Percentiles rank a stretch among this genome's conserved stretches.
Evolutionary conservation across 2,329 filamentous ascomycete species (phyloP).

Genomic region (Fusarium beomiforme): DNA sequence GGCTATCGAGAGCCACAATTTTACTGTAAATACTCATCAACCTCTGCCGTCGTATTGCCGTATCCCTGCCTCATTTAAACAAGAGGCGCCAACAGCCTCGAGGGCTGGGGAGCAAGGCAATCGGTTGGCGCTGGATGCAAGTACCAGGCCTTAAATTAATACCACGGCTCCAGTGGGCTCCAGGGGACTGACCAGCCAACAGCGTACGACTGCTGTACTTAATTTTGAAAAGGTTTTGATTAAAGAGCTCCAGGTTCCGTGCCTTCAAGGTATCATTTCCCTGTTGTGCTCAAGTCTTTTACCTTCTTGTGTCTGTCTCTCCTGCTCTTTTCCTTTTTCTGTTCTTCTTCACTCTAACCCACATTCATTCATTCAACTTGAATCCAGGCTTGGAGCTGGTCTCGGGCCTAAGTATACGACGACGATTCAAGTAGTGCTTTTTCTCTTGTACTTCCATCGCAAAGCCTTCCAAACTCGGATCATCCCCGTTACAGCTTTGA

Average conservation of each 20-base stretch:
- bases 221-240: conserved; percentile 22
- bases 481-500: background rate
- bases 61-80: conserved; percentile 42
- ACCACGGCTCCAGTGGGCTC: conserved; percentile 6
- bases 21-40: conserved; percentile 19
- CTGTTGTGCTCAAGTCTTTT: conserved; percentile 13
- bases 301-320: conserved; percentile 9
- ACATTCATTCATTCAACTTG: conserved; percentile 21
- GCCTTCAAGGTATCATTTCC: conserved; percentile 25
- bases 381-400: conserved; percentile 34
- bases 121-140: conserved; percentile 30
- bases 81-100: conserved; percentile 34
- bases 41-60: conserved; percentile 27
- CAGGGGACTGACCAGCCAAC: conserved; percentile 26
- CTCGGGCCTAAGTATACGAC: conserved; percentile 30
- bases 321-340: background rate
- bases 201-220: conserved; percentile 27
- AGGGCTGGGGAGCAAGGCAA: conserved; percentile 30
- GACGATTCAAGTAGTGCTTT: conserved; percentile 9
- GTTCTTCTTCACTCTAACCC: conserved; percentile 2
- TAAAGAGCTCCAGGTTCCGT: conserved; percentile 33
- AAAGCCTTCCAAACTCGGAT: conserved; percentile 1
- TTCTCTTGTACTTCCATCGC: conserved; percentile 1
- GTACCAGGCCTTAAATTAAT: conserved; percentile 41
- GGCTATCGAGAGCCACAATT: conserved; percentile 33